Evolutionary conservation across 1,284 basidiomycete genomes (phyloP), one percentile per base, ranked within the genome.

Genomic region (Ganoderma meredithae): DNA sequence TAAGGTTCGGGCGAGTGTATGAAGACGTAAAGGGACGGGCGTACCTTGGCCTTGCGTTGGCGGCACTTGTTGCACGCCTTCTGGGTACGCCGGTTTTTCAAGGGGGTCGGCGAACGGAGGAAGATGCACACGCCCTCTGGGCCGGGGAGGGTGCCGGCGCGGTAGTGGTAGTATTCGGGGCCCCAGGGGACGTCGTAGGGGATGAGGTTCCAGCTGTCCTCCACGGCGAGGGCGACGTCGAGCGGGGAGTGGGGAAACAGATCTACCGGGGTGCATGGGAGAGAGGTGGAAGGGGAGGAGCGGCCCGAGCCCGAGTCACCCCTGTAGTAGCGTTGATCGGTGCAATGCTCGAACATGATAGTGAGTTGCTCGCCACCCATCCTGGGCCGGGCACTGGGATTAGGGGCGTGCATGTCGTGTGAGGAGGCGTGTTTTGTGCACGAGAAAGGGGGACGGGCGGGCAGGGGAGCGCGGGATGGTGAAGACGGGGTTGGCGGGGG

Each of bases 61-160:
- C 83, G 80, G 72, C 83, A 84, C 66, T 81, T 82, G 69, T 81
- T 79, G 73, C 83, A 84, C 9, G 83, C 83, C 69, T 82, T 80
- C 22, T 77, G 75, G 1, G 83, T 83, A 44, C 81, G 79, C 62
- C 79, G 75, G 73, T 82, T 81, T 70, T 81, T 81, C 64, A 82
- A 71, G 7, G 82, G 82, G 5, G 82, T 83, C 19, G 82, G 82
- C 22, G 82, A 82, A 59, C 82, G 80, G 36, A 83, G 74, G 74
- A 83, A 82, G 67, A 83, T 76, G 71, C 81, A 83, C 10, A 70
- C 73, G 25, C 82, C 82, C 52, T 81, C 80, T 13, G 82, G 82
- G 1, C 82, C 82, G 0, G 82, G 82, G 12, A 83, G 78, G n/a
- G 76, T 79, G 22, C 82, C 82, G 0, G 75, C 72, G 47, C 72